Evolutionary conservation across 2,329 filamentous ascomycete species (phyloP).

Genomic region (Ceratocystis variospora): DNA sequence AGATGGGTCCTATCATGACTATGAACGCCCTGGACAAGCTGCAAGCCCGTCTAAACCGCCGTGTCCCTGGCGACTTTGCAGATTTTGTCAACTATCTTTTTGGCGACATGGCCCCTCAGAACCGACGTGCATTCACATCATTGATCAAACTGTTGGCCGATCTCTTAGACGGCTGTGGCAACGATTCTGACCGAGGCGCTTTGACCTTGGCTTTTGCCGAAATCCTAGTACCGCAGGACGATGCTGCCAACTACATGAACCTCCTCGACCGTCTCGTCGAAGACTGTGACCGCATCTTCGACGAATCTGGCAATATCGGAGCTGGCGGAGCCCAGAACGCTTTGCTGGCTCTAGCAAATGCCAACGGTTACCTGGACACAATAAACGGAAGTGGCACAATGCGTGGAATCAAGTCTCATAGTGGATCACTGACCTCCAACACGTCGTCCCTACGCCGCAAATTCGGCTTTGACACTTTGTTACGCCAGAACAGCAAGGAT

Average conservation of each 20-base stretch:
- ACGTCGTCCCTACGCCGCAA: constrained; percentile 72
- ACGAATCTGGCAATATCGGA: constrained; percentile 33
- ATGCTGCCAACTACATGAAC: constrained; percentile 72
- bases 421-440: constrained; percentile 70
- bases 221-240: constrained; percentile 48
- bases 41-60: constrained; percentile 52
- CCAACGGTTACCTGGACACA: constrained; percentile 40
- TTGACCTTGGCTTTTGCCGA: constrained; percentile 82
- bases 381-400: constrained; percentile 32
- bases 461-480: constrained; percentile 64
- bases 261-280: constrained; percentile 78
- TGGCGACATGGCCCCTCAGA: constrained; percentile 53
- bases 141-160: constrained; percentile 78
- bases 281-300: constrained; percentile 79
- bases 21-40: constrained; percentile 56
- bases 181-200: constrained; percentile 79
- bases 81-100: constrained; percentile 54
- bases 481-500: constrained; percentile 63
- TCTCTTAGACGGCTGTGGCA: constrained; percentile 75
- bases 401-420: constrained; percentile 47
- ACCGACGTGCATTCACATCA: constrained; percentile 63
- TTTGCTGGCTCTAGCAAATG: constrained; percentile 23
- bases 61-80: constrained; percentile 58
- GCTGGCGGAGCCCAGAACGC: constrained; percentile 18
- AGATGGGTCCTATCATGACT: constrained; percentile 74